These are phyloP conservation scores for Gnaphalium uliginosum DNA, from an alignment of 129 eudicot species.

Conservation along the genomic window DNA sequence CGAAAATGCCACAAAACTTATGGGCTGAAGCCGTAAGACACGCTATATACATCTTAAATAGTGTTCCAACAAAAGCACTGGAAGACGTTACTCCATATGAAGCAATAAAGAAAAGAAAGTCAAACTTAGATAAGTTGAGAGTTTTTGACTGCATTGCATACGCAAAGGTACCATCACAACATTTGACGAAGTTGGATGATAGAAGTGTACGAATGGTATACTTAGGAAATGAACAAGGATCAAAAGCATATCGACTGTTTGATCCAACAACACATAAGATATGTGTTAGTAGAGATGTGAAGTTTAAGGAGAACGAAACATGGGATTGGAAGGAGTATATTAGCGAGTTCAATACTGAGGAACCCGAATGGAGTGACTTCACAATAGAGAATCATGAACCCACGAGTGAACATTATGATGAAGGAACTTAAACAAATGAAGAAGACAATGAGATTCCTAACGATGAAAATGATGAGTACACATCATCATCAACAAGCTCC, in stretches of 20 bases:
- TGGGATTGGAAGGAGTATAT: too few relatives aligned
- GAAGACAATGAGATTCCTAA: neutral
- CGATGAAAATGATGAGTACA: neutral
- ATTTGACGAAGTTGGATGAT: neutral
- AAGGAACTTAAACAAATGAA: neutral
- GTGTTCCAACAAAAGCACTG: neutral
- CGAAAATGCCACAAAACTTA: neutral
- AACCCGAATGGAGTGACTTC: too few relatives aligned
- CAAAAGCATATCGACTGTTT: neutral
- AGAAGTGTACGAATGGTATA: neutral
- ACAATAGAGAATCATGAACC: too few relatives aligned
- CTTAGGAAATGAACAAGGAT: neutral
- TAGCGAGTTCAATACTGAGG: too few relatives aligned
- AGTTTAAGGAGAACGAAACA: too few relatives aligned
- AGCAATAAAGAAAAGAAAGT: neutral
- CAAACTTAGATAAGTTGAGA: neutral
- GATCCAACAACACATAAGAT: neutral
- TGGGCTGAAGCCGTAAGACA: neutral
- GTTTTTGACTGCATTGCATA: neutral
- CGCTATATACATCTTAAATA: neutral
- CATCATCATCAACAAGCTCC: neutral
- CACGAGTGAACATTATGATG: too few relatives aligned
- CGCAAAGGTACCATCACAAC: slow-evolving; percentile 9
- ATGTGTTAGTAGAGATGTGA: neutral
- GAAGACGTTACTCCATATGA: neutral